Base-by-base conservation (phyloP, 2,329 filamentous ascomycete species). In the Ophiostoma sp. region DNA sequence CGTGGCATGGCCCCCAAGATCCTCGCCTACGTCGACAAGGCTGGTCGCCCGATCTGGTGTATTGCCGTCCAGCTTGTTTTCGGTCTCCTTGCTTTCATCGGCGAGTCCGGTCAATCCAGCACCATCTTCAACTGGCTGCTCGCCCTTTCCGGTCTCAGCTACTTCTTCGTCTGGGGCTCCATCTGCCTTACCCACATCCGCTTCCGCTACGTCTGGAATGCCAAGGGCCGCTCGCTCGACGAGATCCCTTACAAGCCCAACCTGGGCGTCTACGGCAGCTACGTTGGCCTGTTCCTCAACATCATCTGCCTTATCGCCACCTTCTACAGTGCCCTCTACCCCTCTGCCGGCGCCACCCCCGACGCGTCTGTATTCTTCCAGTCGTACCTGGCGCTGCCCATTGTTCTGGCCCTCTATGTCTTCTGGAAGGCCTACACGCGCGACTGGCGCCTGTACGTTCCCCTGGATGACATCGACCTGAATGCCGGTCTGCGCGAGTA, bases 81-180 rank as follows among this genome's bases (percentile, higher is more conserved):
- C 63, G 86, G 86, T 18, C 78, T 87, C 64, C 79, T 89, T 14
- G 85, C 84, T 49, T 89, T 86, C 76, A 78, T 89, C 67, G 82
- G 81, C 60, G 77, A 79, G 75, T 81, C 83, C 3, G 72, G 73
- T 5, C 76, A 76, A 68, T 79, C 76, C 72, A 74, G 72, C 49
- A 77, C 77, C 0, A 81, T 86, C 70, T 89, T 89, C 78, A 80
- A 80, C 73, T 90, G 87, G 87, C 82, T 90, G 67, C 81, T 92
- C 49, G 84, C 90, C 0, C 83, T 93, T 27, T 91, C 89, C 0
- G 90, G 89, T 66, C 84, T 93, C 9, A 86, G 87, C 2, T 88
- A 86, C 70, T 86, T 93, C 76, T 91, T 93, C 78, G 89, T 89
- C 40, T 93, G 90, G 90, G 87, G 85, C 47, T 89, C 83, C 69